phyloP scores from a whole-genome alignment of 2,329 filamentous ascomycete species.

The Rhynchosporium graminicola region DNA sequence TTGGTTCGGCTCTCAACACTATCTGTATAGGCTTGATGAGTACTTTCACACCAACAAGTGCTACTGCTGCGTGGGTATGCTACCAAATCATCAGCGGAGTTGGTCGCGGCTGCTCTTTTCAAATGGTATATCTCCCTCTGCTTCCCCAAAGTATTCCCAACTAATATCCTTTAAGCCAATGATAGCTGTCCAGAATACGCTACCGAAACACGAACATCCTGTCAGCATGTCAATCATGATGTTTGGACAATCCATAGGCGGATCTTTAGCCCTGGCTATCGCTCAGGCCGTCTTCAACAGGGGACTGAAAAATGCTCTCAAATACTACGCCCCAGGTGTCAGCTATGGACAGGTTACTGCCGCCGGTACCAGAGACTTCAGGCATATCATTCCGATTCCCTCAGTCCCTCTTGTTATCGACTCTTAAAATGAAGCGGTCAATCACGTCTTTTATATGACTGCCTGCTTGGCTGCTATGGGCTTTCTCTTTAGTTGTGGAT shows the following conservation, averaged over 20 bases:
- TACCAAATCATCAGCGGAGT: constrained; percentile 36
- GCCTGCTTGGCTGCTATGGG: constrained; percentile 20
- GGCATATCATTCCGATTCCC: constrained; percentile 37
- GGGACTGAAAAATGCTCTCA: constrained; percentile 41
- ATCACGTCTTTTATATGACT: constrained; percentile 31
- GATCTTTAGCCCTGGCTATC: constrained; percentile 38
- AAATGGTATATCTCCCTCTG: constrained; percentile 29
- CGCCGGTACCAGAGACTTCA: constrained; percentile 46
- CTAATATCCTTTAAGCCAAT: constrained; percentile 28
- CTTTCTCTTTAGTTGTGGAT: constrained; percentile 40
- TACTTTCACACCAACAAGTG: constrained; percentile 32
- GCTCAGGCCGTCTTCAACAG: constrained; percentile 39
- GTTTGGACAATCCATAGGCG: constrained; percentile 41
- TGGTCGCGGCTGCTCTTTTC: constrained; percentile 30
- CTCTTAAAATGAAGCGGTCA: constrained; percentile 44
- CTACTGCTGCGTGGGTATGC: constrained; percentile 31
- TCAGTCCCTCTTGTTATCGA: constrained; percentile 43
- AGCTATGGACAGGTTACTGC: constrained; percentile 41
- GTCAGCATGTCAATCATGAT: constrained; percentile 40
- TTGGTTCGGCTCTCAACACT: constrained; percentile 36
- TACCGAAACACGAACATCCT: constrained; percentile 37
- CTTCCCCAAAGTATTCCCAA: neutral
- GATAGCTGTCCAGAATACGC: constrained; percentile 41
- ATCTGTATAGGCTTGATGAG: constrained; percentile 41
- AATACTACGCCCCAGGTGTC: constrained; percentile 39